These are phyloP conservation scores for Fusarium haematococcum DNA, from an alignment of 2,329 filamentous ascomycete species.

Conservation along the genomic window DNA sequence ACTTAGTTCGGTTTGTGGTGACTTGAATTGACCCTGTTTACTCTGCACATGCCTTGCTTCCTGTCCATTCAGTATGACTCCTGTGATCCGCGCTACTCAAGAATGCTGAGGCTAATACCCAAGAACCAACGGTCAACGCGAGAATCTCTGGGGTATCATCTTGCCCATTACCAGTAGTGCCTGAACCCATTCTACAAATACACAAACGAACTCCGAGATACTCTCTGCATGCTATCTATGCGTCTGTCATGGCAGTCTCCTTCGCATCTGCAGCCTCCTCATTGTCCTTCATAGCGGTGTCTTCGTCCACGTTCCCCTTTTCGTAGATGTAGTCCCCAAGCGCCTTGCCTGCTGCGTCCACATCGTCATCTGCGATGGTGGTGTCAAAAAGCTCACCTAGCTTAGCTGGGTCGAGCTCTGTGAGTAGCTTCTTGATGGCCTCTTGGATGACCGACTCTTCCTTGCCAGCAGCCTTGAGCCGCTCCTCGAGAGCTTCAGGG, in stretches of 20 bases:
- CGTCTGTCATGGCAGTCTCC: conserved; percentile 37
- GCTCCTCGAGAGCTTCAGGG: conserved; percentile 42
- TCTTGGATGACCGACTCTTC: conserved; percentile 39
- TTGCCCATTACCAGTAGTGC: conserved; percentile 19
- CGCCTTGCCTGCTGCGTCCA: conserved; percentile 35
- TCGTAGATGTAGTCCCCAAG: conserved; percentile 47
- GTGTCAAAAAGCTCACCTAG: conserved; percentile 45
- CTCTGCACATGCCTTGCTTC: not conserved
- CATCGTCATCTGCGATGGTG: conserved; percentile 44
- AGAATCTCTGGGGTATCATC: conserved; percentile 31
- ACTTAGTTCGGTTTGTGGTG: conserved; percentile 33
- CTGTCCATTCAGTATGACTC: not conserved
- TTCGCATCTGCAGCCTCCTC: conserved; percentile 19
- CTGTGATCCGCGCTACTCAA: not conserved
- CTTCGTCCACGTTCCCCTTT: conserved; percentile 25
- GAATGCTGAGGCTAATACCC: not conserved
- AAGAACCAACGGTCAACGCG: not conserved
- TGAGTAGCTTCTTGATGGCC: conserved; percentile 35
- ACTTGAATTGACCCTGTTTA: conserved; percentile 18
- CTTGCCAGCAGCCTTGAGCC: conserved; percentile 45
- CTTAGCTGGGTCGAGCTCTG: conserved; percentile 44
- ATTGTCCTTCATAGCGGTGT: conserved; percentile 36
- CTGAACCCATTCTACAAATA: conserved; percentile 16
- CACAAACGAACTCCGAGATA: conserved; percentile 1
- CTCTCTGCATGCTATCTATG: not conserved